Base-by-base conservation (phyloP, 2,329 filamentous ascomycete genomes). In the Colletotrichum acutatum region DNA sequence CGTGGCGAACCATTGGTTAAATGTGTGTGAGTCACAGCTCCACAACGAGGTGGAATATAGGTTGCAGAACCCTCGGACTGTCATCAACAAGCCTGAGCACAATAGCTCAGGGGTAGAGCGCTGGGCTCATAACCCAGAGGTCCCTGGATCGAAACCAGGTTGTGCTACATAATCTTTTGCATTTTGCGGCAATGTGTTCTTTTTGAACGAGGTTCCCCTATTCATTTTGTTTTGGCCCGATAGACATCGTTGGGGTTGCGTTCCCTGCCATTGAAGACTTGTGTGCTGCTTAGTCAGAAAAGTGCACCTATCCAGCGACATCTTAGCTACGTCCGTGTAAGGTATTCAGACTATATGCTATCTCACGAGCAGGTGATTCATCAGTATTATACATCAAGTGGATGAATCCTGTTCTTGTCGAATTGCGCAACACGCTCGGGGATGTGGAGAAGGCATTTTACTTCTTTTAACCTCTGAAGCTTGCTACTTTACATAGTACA, bases 101-200 rank as follows among this genome's bases (percentile, higher is more conserved):
- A 57, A 57, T 65, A 65, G 62, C 62, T 65, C 62, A 65, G 62
- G 62, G 62, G 62, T 65, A 72, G 69, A 72, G 69, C 69, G 69
- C 69, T 72, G 69, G 69, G 69, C 69, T 72, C 69, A 72, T 72
- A 72, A 72, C 69, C 69, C 69, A 72, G 69, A 72, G 69, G 69
- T 68, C 69, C 69, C 69, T 72, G 69, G 69, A 72, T 72, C 69
- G 69, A 72, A 72, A 72, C 69, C 69, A 72, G 69, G 69, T 72
- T 66, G 69, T 72, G 69, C 69, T 72, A 72, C 0, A 0, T 9
- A 14, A 24, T 2, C 5, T 70, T 66, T 56, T 46, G 28, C 5
- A 2, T 14, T 54, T 22, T 26, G 14, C 14, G 16, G 37, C 37
- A 1, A 6, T 16, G 3, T 7, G 1, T 56, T 5, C 8, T 26